A percentile compares a stretch with the other conserved stretches of the same genome.
Conservation (phyloP, 2,329 filamentous ascomycete species). For the Paramyrothecium roridum region DNA sequence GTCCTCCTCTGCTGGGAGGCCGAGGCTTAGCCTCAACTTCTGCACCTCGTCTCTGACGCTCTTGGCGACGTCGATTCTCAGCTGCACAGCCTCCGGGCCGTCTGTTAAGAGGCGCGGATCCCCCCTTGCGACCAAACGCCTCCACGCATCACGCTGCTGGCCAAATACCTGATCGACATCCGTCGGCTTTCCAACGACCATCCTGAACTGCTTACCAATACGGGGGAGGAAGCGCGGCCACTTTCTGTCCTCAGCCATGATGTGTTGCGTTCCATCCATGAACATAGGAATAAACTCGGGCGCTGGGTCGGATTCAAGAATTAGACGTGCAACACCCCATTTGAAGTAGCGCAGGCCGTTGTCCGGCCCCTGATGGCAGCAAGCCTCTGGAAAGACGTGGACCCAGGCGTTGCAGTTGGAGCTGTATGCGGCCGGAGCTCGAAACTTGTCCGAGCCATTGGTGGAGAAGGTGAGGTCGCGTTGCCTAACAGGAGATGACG, state of each 20-base stretch:
- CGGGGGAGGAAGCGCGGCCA: constrained; percentile 83
- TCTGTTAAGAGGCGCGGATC: constrained; percentile 43
- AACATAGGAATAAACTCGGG: constrained; percentile 93
- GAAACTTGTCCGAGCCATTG: constrained; percentile 61
- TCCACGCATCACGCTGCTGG: constrained; percentile 73
- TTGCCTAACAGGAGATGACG: constrained; percentile 45
- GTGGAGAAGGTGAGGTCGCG: constrained; percentile 56
- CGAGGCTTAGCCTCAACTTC: constrained; percentile 68
- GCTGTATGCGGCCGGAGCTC: constrained; percentile 68
- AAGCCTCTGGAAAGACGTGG: constrained; percentile 94
- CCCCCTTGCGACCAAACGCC: constrained; percentile 52
- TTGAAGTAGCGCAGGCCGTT: constrained; percentile 93
- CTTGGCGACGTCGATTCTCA: constrained; percentile 73
- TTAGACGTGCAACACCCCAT: constrained; percentile 89
- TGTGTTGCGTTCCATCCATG: constrained; percentile 81
- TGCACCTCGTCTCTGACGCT: constrained; percentile 77
- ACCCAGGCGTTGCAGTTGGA: constrained; percentile 77
- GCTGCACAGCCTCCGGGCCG: constrained; percentile 62
- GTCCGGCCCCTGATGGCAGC: constrained; percentile 81
- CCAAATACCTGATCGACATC: constrained; percentile 75
- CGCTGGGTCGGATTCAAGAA: constrained; percentile 82
- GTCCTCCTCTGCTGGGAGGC: constrained; percentile 74
- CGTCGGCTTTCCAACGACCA: constrained; percentile 77
- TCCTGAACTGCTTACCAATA: constrained; percentile 63
- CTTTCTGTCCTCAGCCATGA: constrained; percentile 80